A percentile compares a stretch with the other conserved stretches of the same genome.
Evolutionary conservation across 345 rosid species (phyloP).

Genomic region (Salix suchowensis): DNA sequence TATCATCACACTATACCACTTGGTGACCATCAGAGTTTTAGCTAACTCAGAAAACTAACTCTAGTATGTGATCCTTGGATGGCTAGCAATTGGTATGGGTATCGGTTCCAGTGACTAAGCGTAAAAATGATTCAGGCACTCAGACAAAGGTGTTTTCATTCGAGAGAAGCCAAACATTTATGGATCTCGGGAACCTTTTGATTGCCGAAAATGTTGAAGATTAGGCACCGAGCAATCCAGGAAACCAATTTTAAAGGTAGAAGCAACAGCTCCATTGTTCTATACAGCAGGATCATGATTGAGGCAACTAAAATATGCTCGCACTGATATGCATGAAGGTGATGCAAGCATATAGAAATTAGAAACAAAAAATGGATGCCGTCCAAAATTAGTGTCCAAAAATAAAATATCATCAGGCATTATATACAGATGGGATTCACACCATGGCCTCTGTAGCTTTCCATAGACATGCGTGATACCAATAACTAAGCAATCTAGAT

Average conservation of each 20-base stretch:
- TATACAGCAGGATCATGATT: background rate
- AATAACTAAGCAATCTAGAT: conserved; percentile 17
- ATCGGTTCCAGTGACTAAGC: background rate
- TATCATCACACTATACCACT: too few species aligned
- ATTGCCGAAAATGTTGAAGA: conserved; percentile 2
- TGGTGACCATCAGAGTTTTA: too few species aligned
- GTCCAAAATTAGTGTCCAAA: background rate
- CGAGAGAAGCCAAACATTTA: background rate
- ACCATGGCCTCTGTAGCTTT: conserved; percentile 3
- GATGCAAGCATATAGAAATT: background rate
- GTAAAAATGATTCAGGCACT: background rate
- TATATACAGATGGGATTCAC: background rate
- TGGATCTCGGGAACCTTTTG: background rate
- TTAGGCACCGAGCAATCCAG: background rate
- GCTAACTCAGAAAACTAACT: background rate
- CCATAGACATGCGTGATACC: conserved; percentile 16
- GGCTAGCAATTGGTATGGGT: too few species aligned
- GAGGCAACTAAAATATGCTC: background rate
- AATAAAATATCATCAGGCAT: background rate
- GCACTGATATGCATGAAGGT: background rate
- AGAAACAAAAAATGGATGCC: background rate
- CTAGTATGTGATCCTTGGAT: background rate
- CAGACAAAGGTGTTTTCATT: background rate
- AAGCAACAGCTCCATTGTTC: conserved; percentile 1
- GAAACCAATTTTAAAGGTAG: background rate